Percentiles rank a stretch among this genome's conserved stretches.
Evolutionary conservation across 139 green algal genomes (phyloP).

Genomic region (Yamagishiella unicocca): DNA sequence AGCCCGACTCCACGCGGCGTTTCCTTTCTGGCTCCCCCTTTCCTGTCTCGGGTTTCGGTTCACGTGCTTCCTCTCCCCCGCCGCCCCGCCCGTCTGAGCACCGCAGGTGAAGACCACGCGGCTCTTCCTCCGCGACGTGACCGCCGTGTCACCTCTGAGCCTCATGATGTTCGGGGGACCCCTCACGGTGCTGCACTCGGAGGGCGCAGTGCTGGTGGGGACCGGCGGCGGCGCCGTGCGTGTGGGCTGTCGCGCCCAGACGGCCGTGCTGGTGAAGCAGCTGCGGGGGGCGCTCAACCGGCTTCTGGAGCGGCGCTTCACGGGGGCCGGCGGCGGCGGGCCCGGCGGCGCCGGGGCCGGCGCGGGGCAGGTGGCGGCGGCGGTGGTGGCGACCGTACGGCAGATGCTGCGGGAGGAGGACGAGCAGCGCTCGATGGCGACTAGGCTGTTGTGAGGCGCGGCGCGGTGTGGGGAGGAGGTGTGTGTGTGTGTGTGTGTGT

Average conservation of each 20-base stretch:
- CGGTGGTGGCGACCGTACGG: constrained; percentile 24
- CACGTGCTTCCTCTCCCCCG: background rate
- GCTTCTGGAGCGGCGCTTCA: constrained; percentile 60
- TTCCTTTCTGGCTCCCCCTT: background rate
- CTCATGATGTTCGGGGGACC: constrained; percentile 91
- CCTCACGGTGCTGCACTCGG: constrained; percentile 78
- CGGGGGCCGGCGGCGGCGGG: background rate
- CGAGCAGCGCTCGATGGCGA: constrained; percentile 25
- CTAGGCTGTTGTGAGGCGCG: background rate
- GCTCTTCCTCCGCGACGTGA: constrained; percentile 90
- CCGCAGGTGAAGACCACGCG: constrained; percentile 80
- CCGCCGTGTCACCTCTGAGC: constrained; percentile 77
- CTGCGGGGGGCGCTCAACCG: constrained; percentile 79
- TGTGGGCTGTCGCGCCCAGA: constrained; percentile 62
- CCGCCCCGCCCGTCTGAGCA: background rate
- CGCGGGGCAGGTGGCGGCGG: background rate
- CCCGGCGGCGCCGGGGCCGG: background rate
- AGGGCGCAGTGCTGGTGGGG: constrained; percentile 76
- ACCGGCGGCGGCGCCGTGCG: constrained; percentile 71
- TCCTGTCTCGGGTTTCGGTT: too few species aligned
- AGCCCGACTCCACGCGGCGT: too few species aligned
- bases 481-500: too few species aligned
- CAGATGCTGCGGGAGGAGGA: constrained; percentile 44
- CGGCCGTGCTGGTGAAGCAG: constrained; percentile 91
- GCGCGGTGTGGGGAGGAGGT: too few species aligned